phyloP scores from a whole-genome alignment of 176 grass and related monocot genomes.

The Alopecurus myosuroides region DNA sequence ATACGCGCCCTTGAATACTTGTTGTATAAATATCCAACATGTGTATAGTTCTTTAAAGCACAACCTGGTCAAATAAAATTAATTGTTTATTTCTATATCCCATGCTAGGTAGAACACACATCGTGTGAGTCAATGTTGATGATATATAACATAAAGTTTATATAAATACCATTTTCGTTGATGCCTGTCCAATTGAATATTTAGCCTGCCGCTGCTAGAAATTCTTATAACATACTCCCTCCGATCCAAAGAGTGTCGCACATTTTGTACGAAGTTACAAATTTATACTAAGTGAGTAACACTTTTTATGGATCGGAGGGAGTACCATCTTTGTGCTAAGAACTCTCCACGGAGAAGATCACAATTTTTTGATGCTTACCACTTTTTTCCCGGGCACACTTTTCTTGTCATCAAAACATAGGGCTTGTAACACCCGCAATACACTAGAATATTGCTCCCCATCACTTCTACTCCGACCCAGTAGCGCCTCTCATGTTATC shows the following conservation, averaged over 20 bases:
- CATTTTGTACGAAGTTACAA: too few relatives aligned
- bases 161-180: neutral
- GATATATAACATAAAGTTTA: neutral
- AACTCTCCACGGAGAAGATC: too few relatives aligned
- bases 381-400: slow-evolving; percentile 22
- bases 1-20: neutral
- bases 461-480: slow-evolving; percentile 24
- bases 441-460: neutral
- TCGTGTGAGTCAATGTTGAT: neutral
- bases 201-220: neutral
- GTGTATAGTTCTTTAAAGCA: neutral
- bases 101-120: neutral
- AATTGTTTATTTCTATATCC: neutral
- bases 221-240: neutral
- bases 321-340: too few relatives aligned
- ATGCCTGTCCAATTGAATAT: neutral
- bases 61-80: neutral
- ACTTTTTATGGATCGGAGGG: too few relatives aligned
- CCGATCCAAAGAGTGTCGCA: too few relatives aligned
- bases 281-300: too few relatives aligned
- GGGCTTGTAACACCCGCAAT: neutral
- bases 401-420: slow-evolving; percentile 6
- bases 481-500: slow-evolving; percentile 2
- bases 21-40: neutral
- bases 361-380: neutral